Evolutionary conservation across 257 asterid species (phyloP).

Genomic region (Cynanchum wilfordii): DNA sequence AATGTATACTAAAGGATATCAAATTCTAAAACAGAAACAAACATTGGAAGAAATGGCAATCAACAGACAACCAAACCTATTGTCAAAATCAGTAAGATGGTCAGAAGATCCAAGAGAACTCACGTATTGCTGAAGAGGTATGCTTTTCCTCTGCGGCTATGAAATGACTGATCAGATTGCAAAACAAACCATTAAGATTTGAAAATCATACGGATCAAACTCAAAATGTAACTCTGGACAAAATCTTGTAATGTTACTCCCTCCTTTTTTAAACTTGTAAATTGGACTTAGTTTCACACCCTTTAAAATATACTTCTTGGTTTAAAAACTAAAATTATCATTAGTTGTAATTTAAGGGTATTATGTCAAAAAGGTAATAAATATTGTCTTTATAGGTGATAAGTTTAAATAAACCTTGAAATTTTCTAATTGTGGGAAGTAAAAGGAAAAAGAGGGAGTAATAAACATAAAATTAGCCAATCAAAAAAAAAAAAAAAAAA

Average conservation of each 20-base stretch:
- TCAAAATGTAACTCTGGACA: background rate
- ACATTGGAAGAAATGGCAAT: background rate
- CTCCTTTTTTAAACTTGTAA: too few species aligned
- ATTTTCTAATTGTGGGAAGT: too few species aligned
- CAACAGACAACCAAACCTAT: background rate
- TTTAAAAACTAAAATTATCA: too few species aligned
- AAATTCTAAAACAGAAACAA: background rate
- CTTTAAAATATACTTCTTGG: too few species aligned
- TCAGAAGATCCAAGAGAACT: slow-evolving; percentile 23
- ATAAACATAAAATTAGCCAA: background rate
- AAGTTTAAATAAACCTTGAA: too few species aligned
- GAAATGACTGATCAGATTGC: slow-evolving; percentile 52
- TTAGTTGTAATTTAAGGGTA: too few species aligned
- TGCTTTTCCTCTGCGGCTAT: slow-evolving; percentile 77
- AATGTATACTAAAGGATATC: background rate
- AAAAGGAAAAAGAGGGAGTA: too few species aligned
- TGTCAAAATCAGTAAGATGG: background rate
- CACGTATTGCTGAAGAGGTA: slow-evolving; percentile 69
- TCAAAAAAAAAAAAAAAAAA: background rate
- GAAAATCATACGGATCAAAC: background rate
- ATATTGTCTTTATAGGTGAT: too few species aligned
- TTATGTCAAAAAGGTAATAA: too few species aligned
- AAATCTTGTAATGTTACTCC: background rate
- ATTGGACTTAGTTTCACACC: too few species aligned
- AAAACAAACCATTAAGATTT: slow-evolving; percentile 6